Evolutionary conservation across 768 basidiomycete genomes (phyloP), one percentile per base, ranked within the genome.

Genomic region (Pleurotus cornucopiae): DNA sequence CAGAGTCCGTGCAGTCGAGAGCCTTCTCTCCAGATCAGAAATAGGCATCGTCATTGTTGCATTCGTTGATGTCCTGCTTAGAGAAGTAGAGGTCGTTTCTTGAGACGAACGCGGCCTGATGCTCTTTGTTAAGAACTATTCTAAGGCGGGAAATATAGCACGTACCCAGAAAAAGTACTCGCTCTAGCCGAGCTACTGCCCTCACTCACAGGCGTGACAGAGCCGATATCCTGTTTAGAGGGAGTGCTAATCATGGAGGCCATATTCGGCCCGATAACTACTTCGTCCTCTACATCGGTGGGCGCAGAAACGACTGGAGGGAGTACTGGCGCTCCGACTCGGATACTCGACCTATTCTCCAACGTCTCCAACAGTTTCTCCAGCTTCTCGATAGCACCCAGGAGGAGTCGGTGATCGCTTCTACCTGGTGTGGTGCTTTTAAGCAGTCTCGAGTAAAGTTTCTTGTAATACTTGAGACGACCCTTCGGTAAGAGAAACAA

Each of bases 391-490:
- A 94, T 76, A 2, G 95, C 94, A 4, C 82, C 82, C 5, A 88
- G 73, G 18, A 98, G 78, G 20, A 97, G 72, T 30, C 79, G 81
- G 67, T 98, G 88, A 67, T 98, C 96, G 60, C 86, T 91, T 63
- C 86, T 78, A 14, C 94, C 94, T 3, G 91, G 86, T 23, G 84
- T 82, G 1, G 94, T 94, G 64, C 88, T 91, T 71, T 89, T 92
- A 47, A 98, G 73, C 45, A 98, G 73, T 48, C 89, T 83, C 49
- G 82, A 79, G 67, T 98, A 98, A 0, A 98, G 77, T 67, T 89
- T 95, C 65, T 84, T 86, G 75, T 98, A 98, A 70, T 99, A 98
- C 63, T 85, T 85, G 56, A 99, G 73, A 43, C 97, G 84, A 12
- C 76, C 76, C 64, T 86, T 88, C 0, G 97, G 97, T 6, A 98